phyloP scores from a whole-genome alignment of 768 basidiomycete genomes.

The Rhodotorula diobovata region DNA sequence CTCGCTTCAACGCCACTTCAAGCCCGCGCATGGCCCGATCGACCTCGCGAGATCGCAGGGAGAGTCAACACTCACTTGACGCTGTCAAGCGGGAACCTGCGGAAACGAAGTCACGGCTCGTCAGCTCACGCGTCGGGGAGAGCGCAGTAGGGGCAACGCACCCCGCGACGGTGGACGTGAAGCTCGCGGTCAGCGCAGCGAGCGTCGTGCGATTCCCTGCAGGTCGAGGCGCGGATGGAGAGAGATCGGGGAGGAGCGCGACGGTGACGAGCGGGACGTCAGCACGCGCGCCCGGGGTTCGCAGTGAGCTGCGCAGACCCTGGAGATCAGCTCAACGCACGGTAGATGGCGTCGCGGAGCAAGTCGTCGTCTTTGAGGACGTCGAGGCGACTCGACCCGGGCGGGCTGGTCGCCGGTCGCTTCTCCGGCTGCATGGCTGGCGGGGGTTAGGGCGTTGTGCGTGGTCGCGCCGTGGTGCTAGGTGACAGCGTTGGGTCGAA shows the following conservation, averaged over 20 bases:
- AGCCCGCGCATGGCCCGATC: not conserved
- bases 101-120: constrained; percentile 11
- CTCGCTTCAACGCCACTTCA: not conserved
- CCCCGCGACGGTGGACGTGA: constrained; percentile 85
- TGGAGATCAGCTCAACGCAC: not conserved
- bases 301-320: not conserved
- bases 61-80: constrained; percentile 73
- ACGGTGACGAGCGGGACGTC: not conserved
- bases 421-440: not conserved
- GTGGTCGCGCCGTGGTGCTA: not conserved
- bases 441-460: not conserved
- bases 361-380: not conserved
- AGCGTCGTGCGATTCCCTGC: constrained; percentile 31
- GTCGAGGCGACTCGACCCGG: not conserved
- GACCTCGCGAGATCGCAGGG: constrained; percentile 1
- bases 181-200: constrained; percentile 43
- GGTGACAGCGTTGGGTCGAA: not conserved
- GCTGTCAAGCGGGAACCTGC: constrained; percentile 67
- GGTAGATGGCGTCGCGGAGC: not conserved
- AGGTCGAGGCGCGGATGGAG: not conserved
- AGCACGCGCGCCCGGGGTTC: not conserved
- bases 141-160: constrained; percentile 42
- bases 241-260: not conserved
- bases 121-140: not conserved
- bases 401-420: not conserved